Conservation (phyloP, 2,329 filamentous ascomycete species). For the Lecanicillium sp. region DNA sequence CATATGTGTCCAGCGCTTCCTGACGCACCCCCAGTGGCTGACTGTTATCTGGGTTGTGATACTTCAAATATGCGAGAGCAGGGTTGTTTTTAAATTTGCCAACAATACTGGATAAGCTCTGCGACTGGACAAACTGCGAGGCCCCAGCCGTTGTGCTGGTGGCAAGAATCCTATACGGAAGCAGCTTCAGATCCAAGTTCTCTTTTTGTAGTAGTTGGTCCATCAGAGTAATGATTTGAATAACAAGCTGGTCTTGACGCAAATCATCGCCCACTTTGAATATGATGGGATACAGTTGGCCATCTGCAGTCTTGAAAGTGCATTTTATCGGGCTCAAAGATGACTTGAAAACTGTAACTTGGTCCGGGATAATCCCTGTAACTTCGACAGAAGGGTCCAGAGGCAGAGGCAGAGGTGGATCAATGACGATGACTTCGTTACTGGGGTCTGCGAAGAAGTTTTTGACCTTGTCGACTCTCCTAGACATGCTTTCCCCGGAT, state of each 20-base stretch:
- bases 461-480: slow-evolving; percentile 80
- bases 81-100: slow-evolving; percentile 71
- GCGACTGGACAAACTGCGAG: slow-evolving; percentile 87
- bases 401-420: slow-evolving; percentile 80
- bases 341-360: slow-evolving; percentile 92
- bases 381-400: slow-evolving; percentile 79
- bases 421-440: slow-evolving; percentile 78
- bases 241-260: slow-evolving; percentile 92
- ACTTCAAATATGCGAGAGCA: slow-evolving; percentile 76
- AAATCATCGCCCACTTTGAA: slow-evolving; percentile 98
- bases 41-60: slow-evolving; percentile 80
- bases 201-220: slow-evolving; percentile 92
- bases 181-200: slow-evolving; percentile 89
- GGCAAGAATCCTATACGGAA: slow-evolving; percentile 92
- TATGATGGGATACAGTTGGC: slow-evolving; percentile 79
- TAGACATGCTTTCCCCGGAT: slow-evolving; percentile 67
- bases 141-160: slow-evolving; percentile 85
- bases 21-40: slow-evolving; percentile 82
- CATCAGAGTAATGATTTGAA: slow-evolving; percentile 96
- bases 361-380: slow-evolving; percentile 72
- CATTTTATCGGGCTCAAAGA: slow-evolving; percentile 87
- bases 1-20: slow-evolving; percentile 89
- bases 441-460: slow-evolving; percentile 79
- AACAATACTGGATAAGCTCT: slow-evolving; percentile 74
- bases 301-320: slow-evolving; percentile 75